A percentile compares a stretch with the other conserved stretches of the same genome.
These are phyloP conservation scores for Fragaria vesca DNA, from an alignment of 306 rosid species.

Conservation along the genomic window DNA sequence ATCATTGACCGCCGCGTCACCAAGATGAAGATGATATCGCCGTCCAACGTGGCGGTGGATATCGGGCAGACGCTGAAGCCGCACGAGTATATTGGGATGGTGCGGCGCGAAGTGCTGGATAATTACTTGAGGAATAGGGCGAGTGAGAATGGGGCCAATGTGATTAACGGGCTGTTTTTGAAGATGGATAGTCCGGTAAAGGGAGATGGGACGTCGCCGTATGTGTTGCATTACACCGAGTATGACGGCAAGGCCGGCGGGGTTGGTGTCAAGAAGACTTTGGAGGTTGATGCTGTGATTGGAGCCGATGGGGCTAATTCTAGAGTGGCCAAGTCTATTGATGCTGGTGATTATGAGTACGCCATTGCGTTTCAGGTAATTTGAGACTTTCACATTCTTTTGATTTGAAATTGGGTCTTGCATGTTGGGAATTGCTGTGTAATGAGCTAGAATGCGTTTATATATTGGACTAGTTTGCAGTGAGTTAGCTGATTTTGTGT, in stretches of 20 bases:
- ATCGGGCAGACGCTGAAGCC: conserved; percentile 83
- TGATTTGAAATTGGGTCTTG: too few relatives aligned
- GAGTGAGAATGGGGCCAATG: conserved; percentile 65
- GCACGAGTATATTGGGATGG: conserved; percentile 97
- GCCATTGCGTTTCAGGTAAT: conserved; percentile 96
- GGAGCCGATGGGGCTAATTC: conserved; percentile 99
- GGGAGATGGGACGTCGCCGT: conserved; percentile 50
- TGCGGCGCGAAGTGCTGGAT: conserved; percentile 87
- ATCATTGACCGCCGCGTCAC: conserved; percentile 94
- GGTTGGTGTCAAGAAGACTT: conserved; percentile 56
- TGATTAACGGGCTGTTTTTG: conserved; percentile 81
- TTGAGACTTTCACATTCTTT: not conserved
- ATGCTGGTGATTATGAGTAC: conserved; percentile 91
- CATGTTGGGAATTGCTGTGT: not conserved
- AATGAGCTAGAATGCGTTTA: not conserved
- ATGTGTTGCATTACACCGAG: conserved; percentile 67
- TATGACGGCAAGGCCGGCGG: conserved; percentile 73
- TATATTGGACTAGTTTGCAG: not conserved
- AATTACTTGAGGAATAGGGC: conserved; percentile 70
- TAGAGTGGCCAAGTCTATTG: conserved; percentile 82
- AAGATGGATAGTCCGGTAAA: conserved; percentile 81
- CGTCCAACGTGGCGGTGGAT: conserved; percentile 95
- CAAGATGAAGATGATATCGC: conserved; percentile 98
- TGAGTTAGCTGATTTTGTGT: not conserved
- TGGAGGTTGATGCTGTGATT: conserved; percentile 95